Evolutionary conservation across 1,139 yeast genomes (phyloP).

Genomic region (Hanseniaspora uvarum): DNA sequence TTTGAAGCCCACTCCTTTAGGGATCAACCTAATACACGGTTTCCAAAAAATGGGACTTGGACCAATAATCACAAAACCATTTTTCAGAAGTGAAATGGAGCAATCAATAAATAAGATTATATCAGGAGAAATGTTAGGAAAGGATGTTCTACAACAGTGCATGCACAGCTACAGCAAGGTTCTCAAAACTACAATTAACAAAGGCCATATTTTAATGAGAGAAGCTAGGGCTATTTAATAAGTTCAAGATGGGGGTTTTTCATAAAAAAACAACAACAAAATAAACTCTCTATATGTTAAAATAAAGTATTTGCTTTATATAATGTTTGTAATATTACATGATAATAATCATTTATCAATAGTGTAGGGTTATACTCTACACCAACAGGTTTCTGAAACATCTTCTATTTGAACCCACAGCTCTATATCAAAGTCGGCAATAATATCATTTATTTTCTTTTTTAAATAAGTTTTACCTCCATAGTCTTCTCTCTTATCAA

Average conservation of each 20-base stretch:
- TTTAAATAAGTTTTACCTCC: slow-evolving; percentile 35
- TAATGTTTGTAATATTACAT: background rate
- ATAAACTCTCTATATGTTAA: too few species aligned
- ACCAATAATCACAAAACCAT: slow-evolving; percentile 76
- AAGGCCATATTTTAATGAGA: background rate
- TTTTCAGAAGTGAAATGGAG: slow-evolving; percentile 70
- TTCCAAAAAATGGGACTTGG: slow-evolving; percentile 65
- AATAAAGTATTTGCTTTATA: background rate
- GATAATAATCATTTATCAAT: background rate
- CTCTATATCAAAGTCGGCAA: slow-evolving; percentile 36
- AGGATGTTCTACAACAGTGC: slow-evolving; percentile 4
- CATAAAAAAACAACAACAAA: background rate
- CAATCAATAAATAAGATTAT: slow-evolving; percentile 55
- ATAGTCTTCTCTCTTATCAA: slow-evolving; percentile 14
- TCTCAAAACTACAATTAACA: background rate
- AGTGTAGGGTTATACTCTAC: slow-evolving; percentile 25
- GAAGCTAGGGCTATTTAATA: background rate
- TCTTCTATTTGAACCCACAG: slow-evolving; percentile 54
- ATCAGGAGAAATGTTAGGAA: slow-evolving; percentile 40
- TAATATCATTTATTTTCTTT: slow-evolving; percentile 46
- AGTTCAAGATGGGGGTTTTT: too few species aligned
- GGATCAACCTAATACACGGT: slow-evolving; percentile 81
- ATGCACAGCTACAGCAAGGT: background rate
- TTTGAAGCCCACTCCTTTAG: slow-evolving; percentile 70
- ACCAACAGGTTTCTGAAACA: slow-evolving; percentile 53